Percentiles rank a stretch among this genome's conserved stretches.
phyloP scores from a whole-genome alignment of 2,329 filamentous ascomycete species.

The Rhynchosporium graminicola region DNA sequence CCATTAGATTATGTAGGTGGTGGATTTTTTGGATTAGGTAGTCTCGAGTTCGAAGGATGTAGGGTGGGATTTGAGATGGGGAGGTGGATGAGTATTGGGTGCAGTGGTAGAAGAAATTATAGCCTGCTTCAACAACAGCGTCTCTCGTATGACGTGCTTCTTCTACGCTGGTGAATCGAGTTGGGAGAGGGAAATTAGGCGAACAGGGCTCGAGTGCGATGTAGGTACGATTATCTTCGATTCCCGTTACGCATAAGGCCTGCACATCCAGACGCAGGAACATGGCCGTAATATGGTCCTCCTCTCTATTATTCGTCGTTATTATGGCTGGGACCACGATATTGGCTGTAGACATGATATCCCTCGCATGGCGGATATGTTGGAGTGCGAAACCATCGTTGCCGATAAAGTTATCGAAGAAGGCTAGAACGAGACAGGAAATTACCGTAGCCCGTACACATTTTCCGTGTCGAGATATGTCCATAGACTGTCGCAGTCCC shows the following conservation, averaged over 20 bases:
- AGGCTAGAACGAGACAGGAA: slow-evolving; percentile 31
- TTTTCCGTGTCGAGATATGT: slow-evolving; percentile 6
- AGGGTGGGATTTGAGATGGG: slow-evolving; percentile 35
- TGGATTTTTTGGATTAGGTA: slow-evolving; percentile 26
- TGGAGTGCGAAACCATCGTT: slow-evolving; percentile 57
- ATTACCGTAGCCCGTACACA: slow-evolving; percentile 26
- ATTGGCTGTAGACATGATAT: slow-evolving; percentile 21
- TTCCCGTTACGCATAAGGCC: slow-evolving; percentile 26
- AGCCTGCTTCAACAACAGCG: slow-evolving; percentile 43
- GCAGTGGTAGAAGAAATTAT: slow-evolving; percentile 40
- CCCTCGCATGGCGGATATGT: slow-evolving; percentile 49
- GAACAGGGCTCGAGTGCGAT: slow-evolving; percentile 58
- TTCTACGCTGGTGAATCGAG: slow-evolving; percentile 43
- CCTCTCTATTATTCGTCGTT: slow-evolving; percentile 35
- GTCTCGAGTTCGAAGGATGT: slow-evolving; percentile 18
- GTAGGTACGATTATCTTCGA: slow-evolving; percentile 61
- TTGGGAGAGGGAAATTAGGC: slow-evolving; percentile 54
- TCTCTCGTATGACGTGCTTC: slow-evolving; percentile 29
- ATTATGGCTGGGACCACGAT: slow-evolving; percentile 36
- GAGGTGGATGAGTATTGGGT: slow-evolving; percentile 37
- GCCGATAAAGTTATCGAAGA: slow-evolving; percentile 36
- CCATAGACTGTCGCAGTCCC: slow-evolving; percentile 30
- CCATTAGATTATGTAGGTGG: slow-evolving; percentile 19
- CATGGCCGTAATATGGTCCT: slow-evolving; percentile 60
- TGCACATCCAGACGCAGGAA: slow-evolving; percentile 61